Evolutionary conservation across 768 basidiomycete genomes (phyloP), one percentile per base, ranked within the genome.

Genomic region (Imleria badia): DNA sequence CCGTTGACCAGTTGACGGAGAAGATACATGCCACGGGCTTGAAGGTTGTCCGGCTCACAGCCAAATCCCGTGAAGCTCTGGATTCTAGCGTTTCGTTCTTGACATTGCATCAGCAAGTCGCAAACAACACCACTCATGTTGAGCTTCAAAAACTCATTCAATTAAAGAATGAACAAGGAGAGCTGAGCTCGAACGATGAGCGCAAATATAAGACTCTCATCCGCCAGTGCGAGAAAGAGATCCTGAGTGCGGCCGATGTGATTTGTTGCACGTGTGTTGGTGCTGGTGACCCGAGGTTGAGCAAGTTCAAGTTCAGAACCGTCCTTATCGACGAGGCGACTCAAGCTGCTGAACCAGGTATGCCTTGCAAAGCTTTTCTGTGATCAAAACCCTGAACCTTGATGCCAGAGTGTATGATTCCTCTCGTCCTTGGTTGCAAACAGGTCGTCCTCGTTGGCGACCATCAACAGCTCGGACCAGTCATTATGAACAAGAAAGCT

Each of bases 401-500:
- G 41, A 45, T 55, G 52, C 19, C 62, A 96, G 97, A 99, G 75
- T 98, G 96, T 73, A 98, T 99, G 95, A 99, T 99, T 63, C 97
- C 97, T 15, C 82, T 99, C 33, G 90, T 98, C 7, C 85, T 99
- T 65, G 97, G 97, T 14, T 98, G 95, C 70, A 98, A 98, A 72
- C 97, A 99, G 66, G 94, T 94, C 51, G 97, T 99, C 26, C 83
- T 99, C 38, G 97, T 99, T 51, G 97, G 97, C 49, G 96, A 98
- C 74, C 91, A 97, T 71, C 92, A 76, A 60, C 97, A 98, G 80
- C 86, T 98, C 46, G 97, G 97, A 1, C 97, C 97, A 8, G 97
- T 98, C 65, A 98, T 99, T 70, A 98, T 99, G 97, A 99, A 98
- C 83, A 99, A 99, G 83, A 98, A 99, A 68, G 97, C 97, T 0